Evolutionary conservation across 352 stramenopile species (phyloP).

Genomic region (Phytophthora melonis): DNA sequence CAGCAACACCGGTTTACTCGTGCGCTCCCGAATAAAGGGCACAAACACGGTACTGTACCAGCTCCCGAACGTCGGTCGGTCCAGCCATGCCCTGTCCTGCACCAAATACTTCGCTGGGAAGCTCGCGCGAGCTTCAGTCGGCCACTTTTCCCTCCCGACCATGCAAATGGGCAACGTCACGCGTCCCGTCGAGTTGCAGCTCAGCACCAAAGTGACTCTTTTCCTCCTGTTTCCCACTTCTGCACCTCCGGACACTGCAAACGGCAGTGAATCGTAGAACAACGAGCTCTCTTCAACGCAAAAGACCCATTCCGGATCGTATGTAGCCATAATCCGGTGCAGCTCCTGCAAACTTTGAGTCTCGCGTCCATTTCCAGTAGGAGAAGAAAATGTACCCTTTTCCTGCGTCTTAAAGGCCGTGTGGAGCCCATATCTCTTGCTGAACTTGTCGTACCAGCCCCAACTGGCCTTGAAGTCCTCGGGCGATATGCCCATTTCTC

Average conservation of each 20-base stretch:
- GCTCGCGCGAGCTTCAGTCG: background rate
- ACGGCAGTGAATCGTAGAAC: conserved; percentile 40
- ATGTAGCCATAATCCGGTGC: conserved; percentile 31
- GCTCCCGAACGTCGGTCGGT: conserved; percentile 31
- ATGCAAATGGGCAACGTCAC: conserved; percentile 28
- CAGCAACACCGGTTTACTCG: conserved; percentile 35
- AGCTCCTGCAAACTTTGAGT: conserved; percentile 26
- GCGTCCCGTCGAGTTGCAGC: conserved; percentile 38
- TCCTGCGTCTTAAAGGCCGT: conserved; percentile 15
- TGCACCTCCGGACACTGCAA: conserved; percentile 15
- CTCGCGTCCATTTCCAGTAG: background rate
- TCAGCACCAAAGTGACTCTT: conserved; percentile 34
- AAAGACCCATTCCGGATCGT: conserved; percentile 43
- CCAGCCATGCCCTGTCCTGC: conserved; percentile 42
- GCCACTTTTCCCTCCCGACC: conserved; percentile 30
- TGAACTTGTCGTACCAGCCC: conserved; percentile 56
- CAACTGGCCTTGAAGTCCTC: conserved; percentile 45
- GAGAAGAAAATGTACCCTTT: too few relatives aligned
- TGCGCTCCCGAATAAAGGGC: conserved; percentile 29
- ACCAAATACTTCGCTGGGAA: conserved; percentile 30
- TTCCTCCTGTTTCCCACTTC: background rate
- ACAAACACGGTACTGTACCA: conserved; percentile 42
- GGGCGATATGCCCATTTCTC: conserved; percentile 25
- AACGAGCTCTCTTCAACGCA: conserved; percentile 41
- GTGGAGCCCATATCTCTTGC: conserved; percentile 36